phyloP scores from a whole-genome alignment of 176 grass and related monocot genomes.

The Oryza punctata region DNA sequence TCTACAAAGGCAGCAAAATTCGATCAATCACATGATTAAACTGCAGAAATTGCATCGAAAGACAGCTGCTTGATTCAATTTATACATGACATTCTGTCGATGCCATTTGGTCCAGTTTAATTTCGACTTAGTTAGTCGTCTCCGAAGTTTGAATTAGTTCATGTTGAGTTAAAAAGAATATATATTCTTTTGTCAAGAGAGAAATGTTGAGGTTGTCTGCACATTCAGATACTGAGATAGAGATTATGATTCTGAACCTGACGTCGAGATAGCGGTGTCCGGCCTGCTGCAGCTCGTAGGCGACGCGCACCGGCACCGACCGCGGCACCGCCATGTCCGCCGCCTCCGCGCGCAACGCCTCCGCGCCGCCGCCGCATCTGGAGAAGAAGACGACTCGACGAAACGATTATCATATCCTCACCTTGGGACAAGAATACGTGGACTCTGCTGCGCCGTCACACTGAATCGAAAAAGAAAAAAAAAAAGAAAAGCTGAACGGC shows the following conservation, averaged over 20 bases:
- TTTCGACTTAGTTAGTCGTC: background rate
- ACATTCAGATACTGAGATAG: too few relatives aligned
- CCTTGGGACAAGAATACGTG: background rate
- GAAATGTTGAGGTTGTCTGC: too few relatives aligned
- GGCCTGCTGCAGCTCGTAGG: conserved; percentile 74
- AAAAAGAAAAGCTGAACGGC: too few relatives aligned
- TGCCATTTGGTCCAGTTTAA: background rate
- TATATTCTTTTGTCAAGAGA: too few relatives aligned
- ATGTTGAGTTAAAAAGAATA: background rate
- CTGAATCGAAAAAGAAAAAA: background rate
- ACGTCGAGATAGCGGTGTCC: conserved; percentile 88
- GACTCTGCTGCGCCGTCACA: too few relatives aligned
- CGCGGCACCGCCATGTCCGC: conserved; percentile 38
- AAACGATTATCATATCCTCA: background rate
- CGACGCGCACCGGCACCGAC: conserved; percentile 86
- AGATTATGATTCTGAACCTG: conserved; percentile 11
- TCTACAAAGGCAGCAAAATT: too few relatives aligned
- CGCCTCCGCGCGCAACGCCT: background rate
- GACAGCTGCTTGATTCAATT: background rate
- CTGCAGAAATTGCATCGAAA: background rate
- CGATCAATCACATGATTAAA: background rate
- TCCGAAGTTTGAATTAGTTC: background rate
- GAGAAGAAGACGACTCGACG: background rate
- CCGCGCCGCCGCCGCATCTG: conserved; percentile 15
- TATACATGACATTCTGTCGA: background rate